phyloP scores from a whole-genome alignment of 2,329 filamentous ascomycete species.

The Trichoderma cornu-damae region DNA sequence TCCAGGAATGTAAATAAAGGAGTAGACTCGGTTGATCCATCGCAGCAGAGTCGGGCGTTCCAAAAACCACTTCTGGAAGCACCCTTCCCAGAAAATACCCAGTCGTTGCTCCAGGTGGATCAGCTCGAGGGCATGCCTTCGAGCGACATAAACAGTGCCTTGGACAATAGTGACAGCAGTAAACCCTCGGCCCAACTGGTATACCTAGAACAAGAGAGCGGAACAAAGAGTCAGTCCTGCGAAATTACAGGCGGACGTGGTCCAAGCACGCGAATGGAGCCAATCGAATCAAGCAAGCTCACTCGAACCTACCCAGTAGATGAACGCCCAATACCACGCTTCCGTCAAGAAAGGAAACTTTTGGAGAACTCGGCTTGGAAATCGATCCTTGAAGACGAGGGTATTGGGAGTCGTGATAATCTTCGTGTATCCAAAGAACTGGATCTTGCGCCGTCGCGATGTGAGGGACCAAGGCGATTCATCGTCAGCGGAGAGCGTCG shows the following conservation, averaged over 20 bases:
- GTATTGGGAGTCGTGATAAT: slow-evolving; percentile 33
- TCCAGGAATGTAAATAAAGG: slow-evolving; percentile 72
- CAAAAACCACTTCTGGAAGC: slow-evolving; percentile 51
- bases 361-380: slow-evolving; percentile 48
- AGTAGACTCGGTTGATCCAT: slow-evolving; percentile 69
- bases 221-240: not conserved
- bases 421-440: slow-evolving; percentile 30
- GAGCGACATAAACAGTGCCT: slow-evolving; percentile 62
- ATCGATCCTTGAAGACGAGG: slow-evolving; percentile 30
- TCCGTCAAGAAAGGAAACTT: slow-evolving; percentile 69
- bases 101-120: slow-evolving; percentile 61
- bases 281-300: not conserved
- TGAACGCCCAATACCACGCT: slow-evolving; percentile 71
- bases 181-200: slow-evolving; percentile 68
- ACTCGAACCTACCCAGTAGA: slow-evolving; percentile 70
- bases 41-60: slow-evolving; percentile 52
- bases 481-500: slow-evolving; percentile 28
- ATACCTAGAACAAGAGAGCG: slow-evolving; percentile 47
- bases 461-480: slow-evolving; percentile 21
- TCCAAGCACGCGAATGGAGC: not conserved
- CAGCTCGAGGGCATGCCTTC: slow-evolving; percentile 62
- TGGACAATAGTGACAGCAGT: slow-evolving; percentile 64
- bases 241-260: not conserved
- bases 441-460: slow-evolving; percentile 32
- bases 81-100: slow-evolving; percentile 60